A percentile compares a stretch with the other conserved stretches of the same genome.
Evolutionary conservation across 352 stramenopile species (phyloP).

Genomic region (Aphanomyces astaci): DNA sequence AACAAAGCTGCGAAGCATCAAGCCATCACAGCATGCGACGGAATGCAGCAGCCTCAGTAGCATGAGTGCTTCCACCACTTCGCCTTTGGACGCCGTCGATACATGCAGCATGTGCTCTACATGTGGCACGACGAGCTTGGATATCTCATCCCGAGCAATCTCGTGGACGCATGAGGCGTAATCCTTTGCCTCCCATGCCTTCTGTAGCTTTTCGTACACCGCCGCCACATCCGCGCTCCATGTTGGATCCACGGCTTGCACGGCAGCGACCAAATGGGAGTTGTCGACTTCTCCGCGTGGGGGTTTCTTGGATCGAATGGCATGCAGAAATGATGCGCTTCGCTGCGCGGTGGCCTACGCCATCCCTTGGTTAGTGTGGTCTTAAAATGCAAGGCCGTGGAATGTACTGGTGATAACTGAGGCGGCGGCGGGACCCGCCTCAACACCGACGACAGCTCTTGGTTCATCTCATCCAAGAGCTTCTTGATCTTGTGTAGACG

Average conservation of each 20-base stretch:
- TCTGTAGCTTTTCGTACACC: constrained; percentile 7
- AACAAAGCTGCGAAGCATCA: constrained; percentile 19
- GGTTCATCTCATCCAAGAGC: constrained; percentile 4
- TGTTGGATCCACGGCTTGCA: neutral
- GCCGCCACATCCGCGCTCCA: neutral
- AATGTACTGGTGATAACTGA: constrained; percentile 1
- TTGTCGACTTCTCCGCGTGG: neutral
- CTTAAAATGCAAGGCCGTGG: neutral
- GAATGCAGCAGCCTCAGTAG: constrained; percentile 14
- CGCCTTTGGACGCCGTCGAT: neutral
- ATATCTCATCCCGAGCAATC: neutral
- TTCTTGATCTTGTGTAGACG: constrained; percentile 18
- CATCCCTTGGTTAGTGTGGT: neutral
- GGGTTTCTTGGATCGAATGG: neutral
- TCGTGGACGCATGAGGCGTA: neutral
- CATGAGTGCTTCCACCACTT: neutral
- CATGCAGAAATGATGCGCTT: constrained; percentile 7
- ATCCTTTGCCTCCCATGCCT: neutral
- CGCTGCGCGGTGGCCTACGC: neutral
- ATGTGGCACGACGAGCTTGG: neutral
- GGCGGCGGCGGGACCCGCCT: constrained; percentile 11
- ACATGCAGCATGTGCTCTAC: neutral
- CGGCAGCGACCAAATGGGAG: neutral
- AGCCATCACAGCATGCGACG: constrained; percentile 13
- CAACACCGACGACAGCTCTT: neutral